Percentiles rank a stretch among this genome's conserved stretches.
phyloP scores from a whole-genome alignment of 202 grass and related monocot genomes.

The Setaria viridis region DNA sequence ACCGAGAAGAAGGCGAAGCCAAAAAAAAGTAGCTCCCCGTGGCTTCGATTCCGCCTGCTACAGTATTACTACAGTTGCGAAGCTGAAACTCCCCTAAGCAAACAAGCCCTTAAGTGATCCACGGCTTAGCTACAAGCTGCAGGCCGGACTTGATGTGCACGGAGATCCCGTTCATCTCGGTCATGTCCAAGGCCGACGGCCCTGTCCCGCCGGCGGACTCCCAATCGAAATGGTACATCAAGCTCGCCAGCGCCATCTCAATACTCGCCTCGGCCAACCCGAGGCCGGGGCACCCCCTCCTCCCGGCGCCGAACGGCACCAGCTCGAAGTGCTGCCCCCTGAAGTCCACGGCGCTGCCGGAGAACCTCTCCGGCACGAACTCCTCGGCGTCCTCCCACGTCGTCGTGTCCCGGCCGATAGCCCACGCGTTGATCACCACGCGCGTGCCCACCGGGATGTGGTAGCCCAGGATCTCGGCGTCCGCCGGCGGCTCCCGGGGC shows the following conservation, averaged over 20 bases:
- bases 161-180: slow-evolving; percentile 38
- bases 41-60: no score
- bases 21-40: no score
- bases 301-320: slow-evolving; percentile 44
- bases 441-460: no score
- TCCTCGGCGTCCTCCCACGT: slow-evolving; percentile 36
- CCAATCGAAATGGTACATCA: slow-evolving; percentile 49
- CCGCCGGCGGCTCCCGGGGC: no score
- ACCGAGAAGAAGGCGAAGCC: no score
- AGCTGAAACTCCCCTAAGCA: no score
- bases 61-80: no score
- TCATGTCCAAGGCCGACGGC: slow-evolving; percentile 28
- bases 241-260: slow-evolving; percentile 30
- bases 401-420: background rate
- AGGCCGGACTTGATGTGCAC: slow-evolving; percentile 42
- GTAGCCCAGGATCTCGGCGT: no score
- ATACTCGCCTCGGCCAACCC: slow-evolving; percentile 1
- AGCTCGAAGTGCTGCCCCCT: slow-evolving; percentile 37
- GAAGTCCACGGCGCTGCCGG: slow-evolving; percentile 13
- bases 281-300: slow-evolving; percentile 38
- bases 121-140: slow-evolving; percentile 11
- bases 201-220: background rate
- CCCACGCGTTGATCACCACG: no score
- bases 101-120: background rate
- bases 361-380: slow-evolving; percentile 39